phyloP scores from a whole-genome alignment of 495 filamentous ascomycete genomes.

The Aspergillus cristatus region DNA sequence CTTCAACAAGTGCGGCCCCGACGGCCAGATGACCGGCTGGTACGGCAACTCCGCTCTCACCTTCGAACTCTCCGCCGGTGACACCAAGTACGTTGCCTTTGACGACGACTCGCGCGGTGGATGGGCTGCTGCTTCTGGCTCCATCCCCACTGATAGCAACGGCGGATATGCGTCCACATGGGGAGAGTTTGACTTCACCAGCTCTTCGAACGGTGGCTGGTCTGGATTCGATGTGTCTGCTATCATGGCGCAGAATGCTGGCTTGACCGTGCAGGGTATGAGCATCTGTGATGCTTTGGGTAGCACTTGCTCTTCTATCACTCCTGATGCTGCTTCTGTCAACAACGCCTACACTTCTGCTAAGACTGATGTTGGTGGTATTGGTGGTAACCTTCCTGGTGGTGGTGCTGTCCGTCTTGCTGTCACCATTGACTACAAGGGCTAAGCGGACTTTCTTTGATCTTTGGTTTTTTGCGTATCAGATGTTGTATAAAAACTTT shows the following conservation, averaged over 20 bases:
- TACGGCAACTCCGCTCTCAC: constrained; percentile 30
- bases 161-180: constrained; percentile 34
- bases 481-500: no score
- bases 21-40: constrained; percentile 31
- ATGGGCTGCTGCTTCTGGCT: constrained; percentile 19
- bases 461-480: no score
- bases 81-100: constrained; percentile 37
- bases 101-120: constrained; percentile 36
- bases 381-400: constrained; percentile 28
- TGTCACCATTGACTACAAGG: constrained; percentile 22
- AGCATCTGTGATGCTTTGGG: constrained; percentile 21
- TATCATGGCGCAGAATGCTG: constrained; percentile 28
- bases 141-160: constrained; percentile 19
- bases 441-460: constrained; percentile 13
- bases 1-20: constrained; percentile 44
- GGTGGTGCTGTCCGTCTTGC: constrained; percentile 20
- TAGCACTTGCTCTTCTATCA: constrained; percentile 24
- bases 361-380: constrained; percentile 27
- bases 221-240: constrained; percentile 35
- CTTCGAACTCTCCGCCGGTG: constrained; percentile 33
- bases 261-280: constrained; percentile 24
- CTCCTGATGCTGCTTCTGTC: constrained; percentile 15
- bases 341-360: constrained; percentile 28
- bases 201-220: constrained; percentile 29
- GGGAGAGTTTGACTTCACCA: constrained; percentile 31